phyloP scores from a whole-genome alignment of 2,329 filamentous ascomycete genomes.

The Monilinia polystroma region DNA sequence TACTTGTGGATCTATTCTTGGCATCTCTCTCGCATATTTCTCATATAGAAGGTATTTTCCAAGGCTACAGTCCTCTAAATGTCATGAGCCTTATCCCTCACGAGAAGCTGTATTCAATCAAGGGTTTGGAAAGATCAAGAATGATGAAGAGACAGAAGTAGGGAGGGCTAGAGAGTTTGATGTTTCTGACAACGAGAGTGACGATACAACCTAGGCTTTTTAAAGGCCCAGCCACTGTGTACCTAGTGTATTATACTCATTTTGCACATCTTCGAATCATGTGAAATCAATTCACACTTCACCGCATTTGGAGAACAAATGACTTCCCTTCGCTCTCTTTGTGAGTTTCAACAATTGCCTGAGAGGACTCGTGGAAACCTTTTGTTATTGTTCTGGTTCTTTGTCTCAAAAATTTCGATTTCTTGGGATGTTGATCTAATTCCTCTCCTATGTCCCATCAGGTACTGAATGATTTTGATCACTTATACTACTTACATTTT shows the following conservation, averaged over 20 bases:
- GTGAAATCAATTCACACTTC: neutral
- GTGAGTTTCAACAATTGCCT: neutral
- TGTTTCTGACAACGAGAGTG: slow-evolving; percentile 22
- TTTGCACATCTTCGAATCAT: neutral
- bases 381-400: slow-evolving; percentile 1
- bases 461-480: neutral
- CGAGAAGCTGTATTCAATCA: slow-evolving; percentile 36
- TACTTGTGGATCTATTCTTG: slow-evolving; percentile 58
- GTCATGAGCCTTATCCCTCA: slow-evolving; percentile 57
- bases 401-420: neutral
- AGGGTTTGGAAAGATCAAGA: slow-evolving; percentile 39
- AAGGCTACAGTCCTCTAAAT: slow-evolving; percentile 50
- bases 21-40: slow-evolving; percentile 61
- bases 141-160: slow-evolving; percentile 36
- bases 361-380: slow-evolving; percentile 5
- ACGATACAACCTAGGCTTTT: neutral
- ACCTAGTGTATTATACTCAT: neutral
- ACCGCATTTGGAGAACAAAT: slow-evolving; percentile 8
- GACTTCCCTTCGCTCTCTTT: slow-evolving; percentile 9
- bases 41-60: slow-evolving; percentile 67
- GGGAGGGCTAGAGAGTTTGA: slow-evolving; percentile 27
- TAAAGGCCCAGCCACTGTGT: neutral
- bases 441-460: neutral
- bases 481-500: neutral
- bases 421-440: neutral